phyloP scores from a whole-genome alignment of 179 eudicot species.

The Corrigiola litoralis region DNA sequence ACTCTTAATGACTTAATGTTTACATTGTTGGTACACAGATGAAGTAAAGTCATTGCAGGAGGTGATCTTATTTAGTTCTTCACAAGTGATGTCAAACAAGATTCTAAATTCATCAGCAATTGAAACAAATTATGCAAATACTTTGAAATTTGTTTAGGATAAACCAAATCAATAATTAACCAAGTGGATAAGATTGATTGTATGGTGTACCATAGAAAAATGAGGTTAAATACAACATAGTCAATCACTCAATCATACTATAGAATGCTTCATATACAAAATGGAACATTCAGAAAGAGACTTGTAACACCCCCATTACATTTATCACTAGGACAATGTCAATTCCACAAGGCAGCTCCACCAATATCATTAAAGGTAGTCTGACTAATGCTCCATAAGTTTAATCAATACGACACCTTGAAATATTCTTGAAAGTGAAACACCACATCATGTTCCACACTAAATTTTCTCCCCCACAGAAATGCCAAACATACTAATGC shows the following conservation, averaged over 20 bases:
- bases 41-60: too few relatives aligned
- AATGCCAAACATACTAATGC: slow-evolving; percentile 5
- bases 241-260: not conserved
- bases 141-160: not conserved
- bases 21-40: too few relatives aligned
- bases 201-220: not conserved
- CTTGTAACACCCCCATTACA: not conserved
- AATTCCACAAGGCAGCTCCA: slow-evolving; percentile 13
- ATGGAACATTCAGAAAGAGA: not conserved
- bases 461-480: not conserved
- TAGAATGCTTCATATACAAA: not conserved
- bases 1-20: too few relatives aligned
- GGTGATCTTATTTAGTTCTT: too few relatives aligned
- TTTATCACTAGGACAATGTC: slow-evolving; percentile 1
- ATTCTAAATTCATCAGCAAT: not conserved
- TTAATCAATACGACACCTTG: not conserved
- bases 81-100: too few relatives aligned
- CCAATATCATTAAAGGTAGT: not conserved
- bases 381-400: slow-evolving; percentile 8
- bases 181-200: slow-evolving; percentile 5
- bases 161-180: not conserved
- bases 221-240: not conserved
- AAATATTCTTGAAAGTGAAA: not conserved
- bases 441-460: not conserved
- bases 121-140: not conserved